phyloP scores from a whole-genome alignment of 306 rosid genomes.

The Medicago ruthenica region DNA sequence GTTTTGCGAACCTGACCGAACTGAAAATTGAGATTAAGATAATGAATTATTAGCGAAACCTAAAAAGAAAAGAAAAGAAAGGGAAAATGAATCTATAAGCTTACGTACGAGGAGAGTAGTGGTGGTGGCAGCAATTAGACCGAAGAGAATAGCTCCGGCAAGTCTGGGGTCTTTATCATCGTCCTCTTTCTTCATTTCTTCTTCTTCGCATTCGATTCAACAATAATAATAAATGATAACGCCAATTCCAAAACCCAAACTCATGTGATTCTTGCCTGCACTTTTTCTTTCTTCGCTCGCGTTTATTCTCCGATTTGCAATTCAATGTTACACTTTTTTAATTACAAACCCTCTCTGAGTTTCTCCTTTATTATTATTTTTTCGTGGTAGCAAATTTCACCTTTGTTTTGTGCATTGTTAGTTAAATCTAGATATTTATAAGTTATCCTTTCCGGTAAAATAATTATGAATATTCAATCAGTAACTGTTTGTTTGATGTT shows the following conservation, averaged over 20 bases:
- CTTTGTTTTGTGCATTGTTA: not conserved
- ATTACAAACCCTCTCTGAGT: conserved; percentile 9
- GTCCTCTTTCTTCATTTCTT: conserved; percentile 58
- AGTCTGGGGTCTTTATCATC: conserved; percentile 57
- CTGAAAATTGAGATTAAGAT: conserved; percentile 57
- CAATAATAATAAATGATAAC: conserved; percentile 6
- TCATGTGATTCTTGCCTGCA: conserved; percentile 40
- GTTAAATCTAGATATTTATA: not conserved
- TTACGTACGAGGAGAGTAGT: conserved; percentile 86
- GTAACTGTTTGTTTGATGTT: no score
- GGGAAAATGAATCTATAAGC: not conserved
- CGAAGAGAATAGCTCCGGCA: conserved; percentile 83
- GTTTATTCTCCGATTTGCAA: conserved; percentile 26
- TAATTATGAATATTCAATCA: not conserved
- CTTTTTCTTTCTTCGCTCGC: conserved; percentile 8
- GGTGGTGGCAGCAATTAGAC: conserved; percentile 87
- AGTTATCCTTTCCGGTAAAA: not conserved
- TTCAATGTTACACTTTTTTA: conserved; percentile 12
- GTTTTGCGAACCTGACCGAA: conserved; percentile 82
- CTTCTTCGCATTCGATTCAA: conserved; percentile 26
- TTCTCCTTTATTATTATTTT: not conserved
- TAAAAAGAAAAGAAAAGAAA: no score
- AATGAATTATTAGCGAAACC: no score
- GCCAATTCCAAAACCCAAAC: conserved; percentile 43
- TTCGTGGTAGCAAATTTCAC: no score